Percentiles rank a stretch among this genome's conserved stretches.
Conservation (phyloP, 192 early-diverging fungal species). For the Entomortierella beljakovae region DNA sequence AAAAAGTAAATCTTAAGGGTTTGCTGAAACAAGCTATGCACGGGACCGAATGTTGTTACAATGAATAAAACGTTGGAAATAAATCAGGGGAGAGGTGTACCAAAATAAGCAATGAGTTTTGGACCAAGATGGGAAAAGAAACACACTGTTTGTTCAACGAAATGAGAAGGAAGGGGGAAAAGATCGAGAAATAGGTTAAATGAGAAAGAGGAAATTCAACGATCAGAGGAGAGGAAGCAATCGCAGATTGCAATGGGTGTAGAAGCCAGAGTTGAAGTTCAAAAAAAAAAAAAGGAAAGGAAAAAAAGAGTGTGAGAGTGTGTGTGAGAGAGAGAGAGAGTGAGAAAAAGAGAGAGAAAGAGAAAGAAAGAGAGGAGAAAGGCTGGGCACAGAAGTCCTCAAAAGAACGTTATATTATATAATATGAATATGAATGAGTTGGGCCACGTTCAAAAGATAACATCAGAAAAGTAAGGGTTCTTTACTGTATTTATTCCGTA, state of each 20-base stretch:
- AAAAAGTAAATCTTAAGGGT: slow-evolving; percentile 10
- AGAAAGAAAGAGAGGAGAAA: not conserved
- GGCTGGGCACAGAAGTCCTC: too few relatives aligned
- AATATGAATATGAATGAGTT: not conserved
- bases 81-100: not conserved
- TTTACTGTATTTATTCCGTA: too few relatives aligned
- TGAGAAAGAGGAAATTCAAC: too few relatives aligned
- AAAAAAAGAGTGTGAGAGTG: not conserved
- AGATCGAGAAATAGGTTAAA: too few relatives aligned
- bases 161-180: too few relatives aligned
- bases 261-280: not conserved
- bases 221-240: too few relatives aligned
- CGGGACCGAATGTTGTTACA: too few relatives aligned
- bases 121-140: too few relatives aligned
- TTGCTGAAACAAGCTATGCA: too few relatives aligned
- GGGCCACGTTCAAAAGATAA: not conserved
- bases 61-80: too few relatives aligned
- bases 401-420: not conserved
- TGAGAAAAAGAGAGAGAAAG: slow-evolving; percentile 2
- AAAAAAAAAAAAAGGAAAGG: not conserved
- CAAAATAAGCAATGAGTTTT: not conserved
- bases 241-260: too few relatives aligned
- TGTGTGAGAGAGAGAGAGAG: not conserved
- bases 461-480: slow-evolving; percentile 4
- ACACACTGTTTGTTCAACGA: too few relatives aligned